These are phyloP conservation scores for Hericium alpestre DNA, from an alignment of 768 basidiomycete genomes.

Conservation along the genomic window DNA sequence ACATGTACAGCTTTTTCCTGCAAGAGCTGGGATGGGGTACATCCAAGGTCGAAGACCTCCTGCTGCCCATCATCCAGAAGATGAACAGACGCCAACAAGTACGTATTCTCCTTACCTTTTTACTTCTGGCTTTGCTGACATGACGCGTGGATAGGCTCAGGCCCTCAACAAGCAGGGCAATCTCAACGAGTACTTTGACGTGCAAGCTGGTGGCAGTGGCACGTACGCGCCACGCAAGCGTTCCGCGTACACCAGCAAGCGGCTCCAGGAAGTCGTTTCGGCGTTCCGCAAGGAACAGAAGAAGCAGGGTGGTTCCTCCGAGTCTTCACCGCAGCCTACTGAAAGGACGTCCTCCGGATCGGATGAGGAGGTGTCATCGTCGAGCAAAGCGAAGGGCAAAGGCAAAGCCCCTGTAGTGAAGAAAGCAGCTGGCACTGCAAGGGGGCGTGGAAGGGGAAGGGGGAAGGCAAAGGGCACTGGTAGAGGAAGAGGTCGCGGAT, in stretches of 20 bases:
- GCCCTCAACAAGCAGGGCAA: constrained; percentile 69
- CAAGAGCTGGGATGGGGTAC: constrained; percentile 77
- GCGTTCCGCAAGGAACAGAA: constrained; percentile 53
- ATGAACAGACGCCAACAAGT: constrained; percentile 78
- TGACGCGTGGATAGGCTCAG: constrained; percentile 31
- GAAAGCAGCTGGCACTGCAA: neutral
- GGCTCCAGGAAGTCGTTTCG: constrained; percentile 77
- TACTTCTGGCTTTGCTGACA: neutral
- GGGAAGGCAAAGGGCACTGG: constrained; percentile 7
- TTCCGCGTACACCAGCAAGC: constrained; percentile 76
- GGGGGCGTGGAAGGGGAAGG: neutral
- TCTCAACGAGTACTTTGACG: constrained; percentile 65
- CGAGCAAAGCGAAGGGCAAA: neutral
- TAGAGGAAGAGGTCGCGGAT: constrained; percentile 5
- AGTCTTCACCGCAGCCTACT: neutral
- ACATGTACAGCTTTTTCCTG: constrained; percentile 45
- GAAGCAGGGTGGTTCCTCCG: constrained; percentile 13
- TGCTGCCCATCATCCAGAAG: constrained; percentile 86
- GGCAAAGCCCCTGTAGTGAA: neutral
- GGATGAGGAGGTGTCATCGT: neutral
- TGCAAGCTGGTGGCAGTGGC: constrained; percentile 48
- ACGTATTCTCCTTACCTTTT: constrained; percentile 7
- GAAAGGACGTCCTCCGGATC: neutral
- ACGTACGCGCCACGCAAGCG: constrained; percentile 68
- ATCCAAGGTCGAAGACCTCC: constrained; percentile 76